Percentiles rank a stretch among this genome's conserved stretches.
Conservation (phyloP, 2,329 filamentous ascomycete species). For the Talaromyces marneffei region DNA sequence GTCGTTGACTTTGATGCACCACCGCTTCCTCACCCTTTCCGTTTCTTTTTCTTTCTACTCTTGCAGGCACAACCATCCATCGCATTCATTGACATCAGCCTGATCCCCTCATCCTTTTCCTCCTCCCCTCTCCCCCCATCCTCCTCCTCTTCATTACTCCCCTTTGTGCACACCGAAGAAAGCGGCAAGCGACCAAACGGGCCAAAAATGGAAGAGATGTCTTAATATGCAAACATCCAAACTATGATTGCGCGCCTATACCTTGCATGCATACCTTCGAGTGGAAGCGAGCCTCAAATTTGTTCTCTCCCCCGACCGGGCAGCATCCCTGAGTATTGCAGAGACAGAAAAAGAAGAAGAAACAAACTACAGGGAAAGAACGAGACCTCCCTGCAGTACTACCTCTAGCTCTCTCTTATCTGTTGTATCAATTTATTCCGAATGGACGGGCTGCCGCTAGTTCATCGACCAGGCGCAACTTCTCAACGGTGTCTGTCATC, state of each 20-base stretch:
- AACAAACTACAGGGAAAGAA: neutral
- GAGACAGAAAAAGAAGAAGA: neutral
- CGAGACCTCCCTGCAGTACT: neutral
- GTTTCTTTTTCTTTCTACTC: no score
- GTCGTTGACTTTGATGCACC: neutral
- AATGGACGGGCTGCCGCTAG: neutral
- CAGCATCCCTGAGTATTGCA: neutral
- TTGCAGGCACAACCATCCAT: neutral
- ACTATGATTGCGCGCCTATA: neutral
- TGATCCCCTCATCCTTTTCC: neutral
- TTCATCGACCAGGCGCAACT: neutral
- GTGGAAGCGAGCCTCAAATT: neutral
- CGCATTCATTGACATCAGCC: neutral
- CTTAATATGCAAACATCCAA: neutral
- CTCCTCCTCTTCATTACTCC: neutral
- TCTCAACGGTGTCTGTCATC: neutral
- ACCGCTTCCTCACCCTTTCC: neutral
- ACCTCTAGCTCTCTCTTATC: slow-evolving; percentile 1
- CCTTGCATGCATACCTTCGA: neutral
- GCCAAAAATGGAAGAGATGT: neutral
- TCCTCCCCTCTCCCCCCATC: no score
- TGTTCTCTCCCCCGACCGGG: neutral
- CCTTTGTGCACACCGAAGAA: neutral
- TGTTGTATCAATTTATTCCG: neutral
- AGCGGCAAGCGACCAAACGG: neutral